Conservation (phyloP, 257 asterid species). For the Primulina tabacum region DNA sequence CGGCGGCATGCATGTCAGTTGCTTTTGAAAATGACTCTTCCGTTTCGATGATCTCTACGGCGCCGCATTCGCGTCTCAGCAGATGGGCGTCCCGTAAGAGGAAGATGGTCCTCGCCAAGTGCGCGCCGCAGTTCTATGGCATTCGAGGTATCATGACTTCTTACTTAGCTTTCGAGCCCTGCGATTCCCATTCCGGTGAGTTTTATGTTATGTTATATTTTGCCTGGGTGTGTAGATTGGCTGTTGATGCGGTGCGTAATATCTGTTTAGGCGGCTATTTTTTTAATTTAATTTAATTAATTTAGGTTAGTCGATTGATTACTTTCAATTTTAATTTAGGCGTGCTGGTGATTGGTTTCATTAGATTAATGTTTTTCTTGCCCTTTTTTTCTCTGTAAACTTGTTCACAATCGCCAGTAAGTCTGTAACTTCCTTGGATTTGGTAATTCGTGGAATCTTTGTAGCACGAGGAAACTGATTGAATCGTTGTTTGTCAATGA, state of each 20-base stretch:
- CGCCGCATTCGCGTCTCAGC: slow-evolving; percentile 31
- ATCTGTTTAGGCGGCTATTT: background rate
- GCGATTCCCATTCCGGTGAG: slow-evolving; percentile 53
- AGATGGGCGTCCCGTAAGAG: slow-evolving; percentile 51
- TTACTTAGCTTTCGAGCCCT: slow-evolving; percentile 53
- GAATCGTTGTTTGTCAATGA: background rate
- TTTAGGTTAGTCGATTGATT: background rate
- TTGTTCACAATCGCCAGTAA: background rate
- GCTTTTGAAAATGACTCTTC: slow-evolving; percentile 55
- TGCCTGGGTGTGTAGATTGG: slow-evolving; percentile 1
- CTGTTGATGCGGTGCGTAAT: slow-evolving; percentile 8
- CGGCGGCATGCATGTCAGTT: slow-evolving; percentile 93
- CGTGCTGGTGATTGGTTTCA: slow-evolving; percentile 14
- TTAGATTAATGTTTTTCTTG: background rate
- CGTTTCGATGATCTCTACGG: slow-evolving; percentile 32
- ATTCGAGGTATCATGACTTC: slow-evolving; percentile 49
- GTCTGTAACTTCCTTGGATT: background rate
- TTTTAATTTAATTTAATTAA: background rate
- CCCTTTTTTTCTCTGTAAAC: background rate
- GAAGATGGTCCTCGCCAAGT: slow-evolving; percentile 37
- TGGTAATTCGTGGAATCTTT: background rate
- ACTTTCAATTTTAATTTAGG: slow-evolving; percentile 1
- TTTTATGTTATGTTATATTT: slow-evolving; percentile 5
- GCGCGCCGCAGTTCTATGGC: slow-evolving; percentile 34
- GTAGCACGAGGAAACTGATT: background rate